Base-by-base conservation (phyloP, 257 asterid genomes). In the Ajuga chamaepitys region DNA sequence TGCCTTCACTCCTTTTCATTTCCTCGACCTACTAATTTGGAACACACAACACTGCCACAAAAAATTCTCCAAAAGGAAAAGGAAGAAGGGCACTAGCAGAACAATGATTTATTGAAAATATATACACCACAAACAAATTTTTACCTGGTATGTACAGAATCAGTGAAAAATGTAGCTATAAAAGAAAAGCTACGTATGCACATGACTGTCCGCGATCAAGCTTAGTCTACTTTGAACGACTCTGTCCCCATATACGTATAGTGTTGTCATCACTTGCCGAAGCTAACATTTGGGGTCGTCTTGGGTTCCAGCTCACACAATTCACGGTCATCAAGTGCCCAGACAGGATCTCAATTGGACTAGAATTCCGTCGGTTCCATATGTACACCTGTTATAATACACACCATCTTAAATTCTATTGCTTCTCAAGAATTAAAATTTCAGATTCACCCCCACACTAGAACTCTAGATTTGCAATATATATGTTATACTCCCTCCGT, bases 231-330 rank as follows among this genome's bases (percentile, higher is more conserved):
- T 57, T 59, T 57, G 53, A 70, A 62, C 63, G 9, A 51, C 76
- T 57, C 14, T 97, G 98, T 38, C 98, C 95, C 98, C 98, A 92
- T 74, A 92, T 81, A 53, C 98, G 95, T 52, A 92, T 78, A 0
- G 89, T 89, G 38, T 85, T 86, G 76, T 92, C 98, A 62, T 89
- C 98, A 32, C 98, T 89, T 22, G 97, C 97, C 11, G 97, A 92
- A 65, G 97, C 98, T 68, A 89, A 72, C 88, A 92, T 87, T 20
- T 82, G 82, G 51, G 78, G 86, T 64, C 81, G 86, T 55, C 30
- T 68, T 1, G 97, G 91, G 63, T 92, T 92, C 97, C 98, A 92
- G 81, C 93, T 86, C 67, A 92, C 96, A 40, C 89, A 82, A 70
- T 92, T 92, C 70, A 92, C 98, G 8, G 95, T 86, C 88, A 58